Evolutionary conservation across 2,329 filamentous ascomycete genomes (phyloP), one percentile per base, ranked within the genome.

Genomic region (Colletotrichum camelliae): DNA sequence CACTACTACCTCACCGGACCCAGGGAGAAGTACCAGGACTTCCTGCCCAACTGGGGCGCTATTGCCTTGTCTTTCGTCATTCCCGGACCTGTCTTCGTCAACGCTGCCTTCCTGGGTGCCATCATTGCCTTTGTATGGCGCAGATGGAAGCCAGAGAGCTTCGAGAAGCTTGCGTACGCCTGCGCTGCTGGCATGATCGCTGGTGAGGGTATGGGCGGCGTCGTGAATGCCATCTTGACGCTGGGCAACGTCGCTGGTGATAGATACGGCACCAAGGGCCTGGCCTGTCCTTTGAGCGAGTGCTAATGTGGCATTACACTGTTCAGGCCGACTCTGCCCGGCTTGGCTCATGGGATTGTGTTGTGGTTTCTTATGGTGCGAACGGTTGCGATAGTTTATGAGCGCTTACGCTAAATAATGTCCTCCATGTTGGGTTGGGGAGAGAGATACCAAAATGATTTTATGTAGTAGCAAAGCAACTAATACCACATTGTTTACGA

Each of bases 31-130:
- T 88, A 89, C 80, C 85, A 88, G 60, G 82, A 83, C 29, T 92
- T 88, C 80, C 87, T 92, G 76, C 91, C 91, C 72, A 93, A 93
- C 86, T 91, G 91, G 88, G 91, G 91, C 82, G 90, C 89, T 72
- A 87, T 93, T 52, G 90, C 89, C 16, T 85, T 93, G 39, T 88
- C 90, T 4, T 92, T 92, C 79, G 88, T 92, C 55, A 82, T 92
- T 24, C 89, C 90, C 1, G 87, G 88, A 69, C 91, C 90, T 1
- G 85, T 88, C 57, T 92, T 91, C 83, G 88, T 88, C 29, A 90
- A 88, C 15, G 91, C 91, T n/a, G 90, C 91, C 83, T 82, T 89
- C 66, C 87, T 92, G 29, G 91, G 91, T 15, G 87, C 91, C 4
- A 82, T 88, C 18, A 80, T 88, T 16, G 88, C 89, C 16, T 87